Percentiles rank a stretch among this genome's conserved stretches.
These are phyloP conservation scores for Termitomyces heimii DNA, from an alignment of 768 basidiomycete genomes.

Conservation along the genomic window DNA sequence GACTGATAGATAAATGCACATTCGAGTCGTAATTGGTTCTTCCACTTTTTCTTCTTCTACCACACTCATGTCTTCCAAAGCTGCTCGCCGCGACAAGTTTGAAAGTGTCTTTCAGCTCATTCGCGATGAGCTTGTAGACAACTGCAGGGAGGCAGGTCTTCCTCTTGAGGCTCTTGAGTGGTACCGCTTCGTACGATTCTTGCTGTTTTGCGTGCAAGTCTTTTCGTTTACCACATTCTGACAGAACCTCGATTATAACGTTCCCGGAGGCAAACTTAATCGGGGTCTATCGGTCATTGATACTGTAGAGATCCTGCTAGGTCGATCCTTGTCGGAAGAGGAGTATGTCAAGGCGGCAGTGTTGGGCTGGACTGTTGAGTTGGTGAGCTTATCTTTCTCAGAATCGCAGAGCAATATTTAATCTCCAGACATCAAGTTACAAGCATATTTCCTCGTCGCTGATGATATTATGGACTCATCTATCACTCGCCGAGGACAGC, in stretches of 20 bases:
- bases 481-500: conserved; percentile 89
- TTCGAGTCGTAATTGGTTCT: background rate
- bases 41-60: background rate
- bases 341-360: conserved; percentile 88
- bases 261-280: conserved; percentile 95
- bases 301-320: conserved; percentile 83
- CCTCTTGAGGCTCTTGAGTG: conserved; percentile 80
- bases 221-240: background rate
- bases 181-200: conserved; percentile 64
- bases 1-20: conserved; percentile 2
- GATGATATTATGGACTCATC: conserved; percentile 98
- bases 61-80: conserved; percentile 16
- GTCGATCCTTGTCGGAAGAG: conserved; percentile 60
- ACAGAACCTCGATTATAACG: conserved; percentile 88
- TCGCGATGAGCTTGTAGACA: conserved; percentile 69
- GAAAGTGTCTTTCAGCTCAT: conserved; percentile 66
- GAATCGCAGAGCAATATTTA: background rate
- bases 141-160: conserved; percentile 68
- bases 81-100: conserved; percentile 52
- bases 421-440: conserved; percentile 51
- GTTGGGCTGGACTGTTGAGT: conserved; percentile 93
- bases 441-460: conserved; percentile 95
- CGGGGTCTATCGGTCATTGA: conserved; percentile 96
- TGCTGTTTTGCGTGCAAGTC: background rate
- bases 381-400: conserved; percentile 45